phyloP scores from a whole-genome alignment of 179 eudicot species.

The Silene coronaria region DNA sequence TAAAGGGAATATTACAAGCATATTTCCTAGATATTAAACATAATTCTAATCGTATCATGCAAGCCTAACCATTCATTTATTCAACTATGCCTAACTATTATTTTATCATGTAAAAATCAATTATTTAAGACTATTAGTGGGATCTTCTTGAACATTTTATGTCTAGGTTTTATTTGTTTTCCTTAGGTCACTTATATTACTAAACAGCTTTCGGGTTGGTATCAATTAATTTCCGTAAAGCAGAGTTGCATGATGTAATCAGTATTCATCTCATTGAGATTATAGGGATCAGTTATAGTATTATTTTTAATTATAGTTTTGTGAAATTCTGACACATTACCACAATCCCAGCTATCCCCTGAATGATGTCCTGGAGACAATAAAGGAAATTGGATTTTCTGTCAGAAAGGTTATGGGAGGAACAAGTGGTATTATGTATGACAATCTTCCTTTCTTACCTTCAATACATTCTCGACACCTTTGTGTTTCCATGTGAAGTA shows the following conservation, averaged over 20 bases:
- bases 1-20: too few relatives aligned
- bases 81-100: too few relatives aligned
- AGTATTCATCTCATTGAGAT: neutral
- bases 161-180: neutral
- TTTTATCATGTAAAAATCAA: too few relatives aligned
- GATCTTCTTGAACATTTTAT: too few relatives aligned
- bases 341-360: constrained; percentile 65
- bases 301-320: neutral
- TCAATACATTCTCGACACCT: neutral
- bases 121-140: too few relatives aligned
- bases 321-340: constrained; percentile 6
- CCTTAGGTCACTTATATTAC: neutral
- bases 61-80: too few relatives aligned
- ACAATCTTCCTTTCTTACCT: constrained; percentile 8
- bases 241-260: neutral
- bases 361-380: constrained; percentile 86
- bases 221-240: neutral
- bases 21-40: too few relatives aligned
- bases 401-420: constrained; percentile 97
- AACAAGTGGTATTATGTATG: constrained; percentile 91
- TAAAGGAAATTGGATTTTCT: constrained; percentile 72
- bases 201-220: neutral
- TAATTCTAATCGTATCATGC: too few relatives aligned
- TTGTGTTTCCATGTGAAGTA: neutral
- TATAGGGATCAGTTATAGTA: neutral